Evolutionary conservation across 352 stramenopile species (phyloP).

Genomic region (Pythium folliculosum): DNA sequence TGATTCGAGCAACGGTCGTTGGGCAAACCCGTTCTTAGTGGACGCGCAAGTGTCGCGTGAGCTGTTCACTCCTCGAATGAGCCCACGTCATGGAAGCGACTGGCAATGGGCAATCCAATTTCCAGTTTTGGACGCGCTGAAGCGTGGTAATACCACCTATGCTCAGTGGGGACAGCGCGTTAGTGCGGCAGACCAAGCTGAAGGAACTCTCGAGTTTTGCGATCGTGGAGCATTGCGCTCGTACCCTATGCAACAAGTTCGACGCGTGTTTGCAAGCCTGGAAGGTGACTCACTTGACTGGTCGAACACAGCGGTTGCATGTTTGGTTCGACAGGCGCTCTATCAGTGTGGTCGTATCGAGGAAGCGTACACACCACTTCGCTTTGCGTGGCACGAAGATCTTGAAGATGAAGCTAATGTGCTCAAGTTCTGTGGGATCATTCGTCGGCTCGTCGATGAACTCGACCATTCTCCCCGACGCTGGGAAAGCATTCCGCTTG

Average conservation of each 20-base stretch:
- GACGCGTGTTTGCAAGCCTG: slow-evolving; percentile 44
- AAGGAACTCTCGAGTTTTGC: slow-evolving; percentile 1
- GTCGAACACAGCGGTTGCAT: slow-evolving; percentile 34
- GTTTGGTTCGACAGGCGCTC: slow-evolving; percentile 42
- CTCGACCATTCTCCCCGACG: slow-evolving; percentile 11
- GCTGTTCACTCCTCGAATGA: slow-evolving; percentile 38
- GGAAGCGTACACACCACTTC: no score
- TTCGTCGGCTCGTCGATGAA: slow-evolving; percentile 20
- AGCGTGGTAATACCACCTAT: slow-evolving; percentile 1
- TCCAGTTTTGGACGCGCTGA: background rate
- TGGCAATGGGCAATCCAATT: slow-evolving; percentile 9
- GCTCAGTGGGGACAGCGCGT: background rate
- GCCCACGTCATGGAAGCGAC: background rate
- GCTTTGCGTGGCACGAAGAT: background rate
- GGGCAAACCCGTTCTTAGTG: slow-evolving; percentile 43
- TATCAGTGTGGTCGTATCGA: slow-evolving; percentile 45
- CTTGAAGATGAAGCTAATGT: background rate
- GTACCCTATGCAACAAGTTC: slow-evolving; percentile 52
- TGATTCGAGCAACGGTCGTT: background rate
- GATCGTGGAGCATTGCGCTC: slow-evolving; percentile 32
- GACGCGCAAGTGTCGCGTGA: slow-evolving; percentile 18
- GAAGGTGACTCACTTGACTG: slow-evolving; percentile 44
- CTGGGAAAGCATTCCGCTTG: slow-evolving; percentile 30
- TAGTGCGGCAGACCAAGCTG: background rate
- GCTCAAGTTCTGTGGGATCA: slow-evolving; percentile 25